These are phyloP conservation scores for Diaporthe nobilis DNA, from an alignment of 2,329 filamentous ascomycete species.

Conservation along the genomic window DNA sequence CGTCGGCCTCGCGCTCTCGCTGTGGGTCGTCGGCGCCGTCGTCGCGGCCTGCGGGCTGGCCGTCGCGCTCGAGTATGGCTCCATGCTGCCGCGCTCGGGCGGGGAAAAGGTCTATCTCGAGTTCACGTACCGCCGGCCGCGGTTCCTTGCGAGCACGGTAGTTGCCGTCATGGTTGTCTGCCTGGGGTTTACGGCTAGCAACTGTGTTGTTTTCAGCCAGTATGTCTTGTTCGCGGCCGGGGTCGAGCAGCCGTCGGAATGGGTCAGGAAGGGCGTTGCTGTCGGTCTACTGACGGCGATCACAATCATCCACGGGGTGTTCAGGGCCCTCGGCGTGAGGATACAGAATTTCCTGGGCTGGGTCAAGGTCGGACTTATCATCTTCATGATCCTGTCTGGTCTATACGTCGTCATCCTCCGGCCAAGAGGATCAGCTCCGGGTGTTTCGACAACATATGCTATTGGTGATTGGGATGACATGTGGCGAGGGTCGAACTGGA, in stretches of 20 bases:
- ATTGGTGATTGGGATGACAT: background rate
- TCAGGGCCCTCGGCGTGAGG: slow-evolving; percentile 64
- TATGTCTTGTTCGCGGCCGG: slow-evolving; percentile 73
- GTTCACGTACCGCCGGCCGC: slow-evolving; percentile 74
- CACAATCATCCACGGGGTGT: slow-evolving; percentile 61
- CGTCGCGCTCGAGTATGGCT: slow-evolving; percentile 77
- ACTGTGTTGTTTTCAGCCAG: slow-evolving; percentile 78
- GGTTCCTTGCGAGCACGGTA: slow-evolving; percentile 74
- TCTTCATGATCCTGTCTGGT: slow-evolving; percentile 74
- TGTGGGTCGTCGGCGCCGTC: slow-evolving; percentile 75
- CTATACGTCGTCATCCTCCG: slow-evolving; percentile 64
- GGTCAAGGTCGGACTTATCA: slow-evolving; percentile 72
- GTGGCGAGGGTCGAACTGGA: slow-evolving; percentile 12
- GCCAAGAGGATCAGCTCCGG: background rate
- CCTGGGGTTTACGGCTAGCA: slow-evolving; percentile 73
- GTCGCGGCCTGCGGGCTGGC: slow-evolving; percentile 73
- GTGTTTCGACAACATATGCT: background rate
- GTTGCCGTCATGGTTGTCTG: slow-evolving; percentile 75
- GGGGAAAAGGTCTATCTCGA: slow-evolving; percentile 81
- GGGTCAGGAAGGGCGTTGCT: slow-evolving; percentile 68
- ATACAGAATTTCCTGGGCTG: slow-evolving; percentile 70
- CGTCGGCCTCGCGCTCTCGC: slow-evolving; percentile 70
- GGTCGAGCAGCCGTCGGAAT: slow-evolving; percentile 60
- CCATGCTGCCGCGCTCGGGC: slow-evolving; percentile 78
- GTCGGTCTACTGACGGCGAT: slow-evolving; percentile 69